These are phyloP conservation scores for Cladosporium phlei DNA, from an alignment of 2,329 filamentous ascomycete genomes.

Conservation along the genomic window DNA sequence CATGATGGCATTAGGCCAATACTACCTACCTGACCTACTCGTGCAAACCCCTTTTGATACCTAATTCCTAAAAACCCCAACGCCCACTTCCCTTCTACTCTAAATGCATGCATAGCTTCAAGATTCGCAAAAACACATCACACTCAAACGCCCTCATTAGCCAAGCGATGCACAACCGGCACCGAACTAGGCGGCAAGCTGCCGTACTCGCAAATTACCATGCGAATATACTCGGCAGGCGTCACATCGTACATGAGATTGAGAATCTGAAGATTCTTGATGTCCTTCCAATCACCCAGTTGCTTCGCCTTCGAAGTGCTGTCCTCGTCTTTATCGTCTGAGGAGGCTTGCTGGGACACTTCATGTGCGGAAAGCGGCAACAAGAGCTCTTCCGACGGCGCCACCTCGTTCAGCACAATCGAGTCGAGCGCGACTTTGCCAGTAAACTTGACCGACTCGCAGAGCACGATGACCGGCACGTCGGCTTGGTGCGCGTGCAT, in stretches of 20 bases:
- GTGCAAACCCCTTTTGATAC: neutral
- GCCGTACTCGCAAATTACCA: constrained; percentile 88
- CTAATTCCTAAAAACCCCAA: neutral
- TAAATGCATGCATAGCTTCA: neutral
- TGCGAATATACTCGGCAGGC: constrained; percentile 76
- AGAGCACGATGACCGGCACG: constrained; percentile 80
- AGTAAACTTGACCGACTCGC: constrained; percentile 93
- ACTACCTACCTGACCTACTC: neutral
- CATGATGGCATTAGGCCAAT: constrained; percentile 1
- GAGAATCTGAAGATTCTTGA: constrained; percentile 56
- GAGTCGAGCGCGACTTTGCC: constrained; percentile 85
- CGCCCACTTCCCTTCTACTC: neutral
- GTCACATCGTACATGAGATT: constrained; percentile 91
- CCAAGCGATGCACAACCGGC: constrained; percentile 60
- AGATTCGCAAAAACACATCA: neutral
- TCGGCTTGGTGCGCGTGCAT: constrained; percentile 72
- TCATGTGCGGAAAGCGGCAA: constrained; percentile 11
- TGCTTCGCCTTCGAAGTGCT: constrained; percentile 24
- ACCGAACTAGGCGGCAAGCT: constrained; percentile 82
- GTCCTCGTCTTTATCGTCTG: constrained; percentile 21
- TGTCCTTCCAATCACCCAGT: constrained; percentile 54
- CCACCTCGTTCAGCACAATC: constrained; percentile 91
- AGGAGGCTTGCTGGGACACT: neutral
- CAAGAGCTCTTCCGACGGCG: constrained; percentile 63
- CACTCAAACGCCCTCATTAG: constrained; percentile 27